phyloP scores from a whole-genome alignment of 1,139 yeast genomes.

The Maudiozyma humilis region DNA sequence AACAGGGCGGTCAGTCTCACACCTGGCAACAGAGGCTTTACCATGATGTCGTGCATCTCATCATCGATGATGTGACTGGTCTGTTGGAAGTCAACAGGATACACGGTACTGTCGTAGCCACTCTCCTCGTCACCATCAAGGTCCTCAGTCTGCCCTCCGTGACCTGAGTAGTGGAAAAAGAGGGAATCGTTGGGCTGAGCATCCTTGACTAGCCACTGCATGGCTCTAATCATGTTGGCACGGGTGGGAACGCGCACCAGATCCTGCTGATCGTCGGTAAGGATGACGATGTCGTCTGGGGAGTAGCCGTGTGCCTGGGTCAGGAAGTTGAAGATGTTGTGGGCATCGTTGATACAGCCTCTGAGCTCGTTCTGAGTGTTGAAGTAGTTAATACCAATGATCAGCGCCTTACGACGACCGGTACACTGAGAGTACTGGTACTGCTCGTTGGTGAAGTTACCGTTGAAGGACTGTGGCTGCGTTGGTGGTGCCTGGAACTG shows the following conservation, averaged over 20 bases:
- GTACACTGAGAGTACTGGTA: slow-evolving; percentile 53
- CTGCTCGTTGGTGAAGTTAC: slow-evolving; percentile 5
- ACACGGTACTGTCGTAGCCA: slow-evolving; percentile 83
- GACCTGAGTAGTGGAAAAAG: slow-evolving; percentile 88
- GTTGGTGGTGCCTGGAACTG: slow-evolving; percentile 23
- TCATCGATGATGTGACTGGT: slow-evolving; percentile 78
- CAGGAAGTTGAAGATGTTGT: slow-evolving; percentile 52
- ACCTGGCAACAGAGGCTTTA: slow-evolving; percentile 68
- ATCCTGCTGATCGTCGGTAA: slow-evolving; percentile 64
- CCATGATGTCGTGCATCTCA: slow-evolving; percentile 75
- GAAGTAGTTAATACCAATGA: slow-evolving; percentile 81
- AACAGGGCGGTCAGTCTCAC: slow-evolving; percentile 80
- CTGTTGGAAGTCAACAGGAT: slow-evolving; percentile 77
- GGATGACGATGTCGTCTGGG: slow-evolving; percentile 71
- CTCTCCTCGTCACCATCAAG: slow-evolving; percentile 84
- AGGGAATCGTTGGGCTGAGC: slow-evolving; percentile 82
- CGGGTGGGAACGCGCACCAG: slow-evolving; percentile 63
- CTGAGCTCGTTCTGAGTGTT: slow-evolving; percentile 62
- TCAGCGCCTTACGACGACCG: slow-evolving; percentile 71
- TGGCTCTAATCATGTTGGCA: slow-evolving; percentile 72
- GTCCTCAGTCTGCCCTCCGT: slow-evolving; percentile 81
- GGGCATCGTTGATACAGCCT: slow-evolving; percentile 83
- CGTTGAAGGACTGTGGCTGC: slow-evolving; percentile 19
- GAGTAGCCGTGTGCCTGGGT: slow-evolving; percentile 56
- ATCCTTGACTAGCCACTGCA: slow-evolving; percentile 81